Evolutionary conservation across 2,329 filamentous ascomycete genomes (phyloP), one percentile per base, ranked within the genome.

Genomic region (Neurospora sp.): DNA sequence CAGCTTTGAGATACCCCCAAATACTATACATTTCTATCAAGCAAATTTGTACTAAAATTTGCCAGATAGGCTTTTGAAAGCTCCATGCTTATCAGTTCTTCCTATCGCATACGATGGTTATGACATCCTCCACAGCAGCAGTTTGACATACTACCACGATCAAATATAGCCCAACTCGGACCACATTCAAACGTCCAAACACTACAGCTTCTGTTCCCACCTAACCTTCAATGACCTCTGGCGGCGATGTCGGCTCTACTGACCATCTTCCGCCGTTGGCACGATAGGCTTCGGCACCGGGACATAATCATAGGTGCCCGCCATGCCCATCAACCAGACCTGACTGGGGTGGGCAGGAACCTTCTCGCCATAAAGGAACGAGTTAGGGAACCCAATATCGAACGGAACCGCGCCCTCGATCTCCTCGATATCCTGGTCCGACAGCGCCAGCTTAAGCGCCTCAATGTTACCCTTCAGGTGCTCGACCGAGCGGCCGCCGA

Each of bases 381-480:
- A 86, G 71, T 83, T 80, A 0, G 91, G 91, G 78, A 92, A 93
- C 0, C 90, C 90, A 46, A 87, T 75, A 67, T 92, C 86, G 72
- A 92, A 91, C 0, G 82, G 81, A 41, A 82, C 82, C 0, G 88
- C 88, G 6, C 76, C 80, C 71, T 93, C 91, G 70, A 93, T 88
- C 74, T 88, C 85, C 43, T 86, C 79, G 36, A 94, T 86, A 62
- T 94, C 89, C 71, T 89, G 83, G 0, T 82, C 77, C 0, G 81
- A 85, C 41, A 94, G 80, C 69, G 84, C 80, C 57, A 93, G 80
- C 1, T 82, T 83, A 43, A 94, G 81, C 0, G 89, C 89, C 75
- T 89, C 86, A 73, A 93, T 90, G 75, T 92, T 93, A 70, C 83
- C 84, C 76, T 89, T 86, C 52, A 94, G 80, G 76, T 93, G 90